Conservation (phyloP, 176 grass and related monocot genomes). For the Ensete glaucum region DNA sequence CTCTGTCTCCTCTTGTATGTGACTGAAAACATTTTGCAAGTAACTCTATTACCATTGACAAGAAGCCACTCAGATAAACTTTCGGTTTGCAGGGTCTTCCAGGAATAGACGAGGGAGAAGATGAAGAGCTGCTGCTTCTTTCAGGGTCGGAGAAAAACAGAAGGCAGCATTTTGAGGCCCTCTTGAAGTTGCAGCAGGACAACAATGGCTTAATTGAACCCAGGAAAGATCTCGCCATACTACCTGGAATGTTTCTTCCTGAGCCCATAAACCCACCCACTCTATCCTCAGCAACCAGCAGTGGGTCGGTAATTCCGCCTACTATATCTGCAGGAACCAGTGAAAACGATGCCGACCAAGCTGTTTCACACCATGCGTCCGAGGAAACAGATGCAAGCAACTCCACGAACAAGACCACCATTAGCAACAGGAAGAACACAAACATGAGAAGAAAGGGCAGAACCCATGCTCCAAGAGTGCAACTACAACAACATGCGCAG, state of each 20-base stretch:
- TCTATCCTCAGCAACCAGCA: neutral
- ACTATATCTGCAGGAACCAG: constrained; percentile 16
- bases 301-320: neutral
- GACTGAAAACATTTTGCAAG: neutral
- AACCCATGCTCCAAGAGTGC: constrained; percentile 33
- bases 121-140: constrained; percentile 49
- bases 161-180: constrained; percentile 37
- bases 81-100: constrained; percentile 30
- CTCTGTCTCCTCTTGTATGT: neutral
- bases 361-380: neutral
- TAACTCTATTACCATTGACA: neutral
- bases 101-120: constrained; percentile 28
- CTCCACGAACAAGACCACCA: constrained; percentile 14
- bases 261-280: constrained; percentile 19
- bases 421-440: constrained; percentile 41
- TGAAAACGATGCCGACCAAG: neutral
- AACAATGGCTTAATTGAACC: constrained; percentile 75
- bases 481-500: constrained; percentile 25
- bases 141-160: constrained; percentile 54
- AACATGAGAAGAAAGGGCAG: constrained; percentile 35
- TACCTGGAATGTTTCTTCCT: constrained; percentile 74
- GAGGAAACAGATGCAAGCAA: constrained; percentile 20
- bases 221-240: constrained; percentile 63
- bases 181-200: constrained; percentile 68
- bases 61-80: neutral